These are phyloP conservation scores for Strobilomyces echinocephalus DNA, from an alignment of 768 basidiomycete genomes.

Conservation along the genomic window DNA sequence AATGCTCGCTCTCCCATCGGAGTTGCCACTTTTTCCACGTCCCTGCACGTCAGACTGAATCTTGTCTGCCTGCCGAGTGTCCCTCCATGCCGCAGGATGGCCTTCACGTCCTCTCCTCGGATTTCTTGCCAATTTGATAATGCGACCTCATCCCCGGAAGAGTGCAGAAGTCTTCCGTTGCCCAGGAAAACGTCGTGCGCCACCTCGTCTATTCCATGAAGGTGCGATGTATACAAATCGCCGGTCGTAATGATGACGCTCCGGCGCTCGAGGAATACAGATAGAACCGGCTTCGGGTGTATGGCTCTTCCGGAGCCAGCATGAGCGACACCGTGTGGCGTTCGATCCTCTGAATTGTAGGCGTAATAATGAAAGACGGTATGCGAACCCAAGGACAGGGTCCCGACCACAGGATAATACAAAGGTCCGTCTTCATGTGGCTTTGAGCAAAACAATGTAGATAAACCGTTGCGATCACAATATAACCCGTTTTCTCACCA, in stretches of 20 bases:
- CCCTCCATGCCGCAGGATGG: conserved; percentile 45
- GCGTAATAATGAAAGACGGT: conserved; percentile 78
- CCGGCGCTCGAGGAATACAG: conserved; percentile 78
- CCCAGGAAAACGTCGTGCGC: conserved; percentile 44
- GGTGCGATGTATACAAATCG: conserved; percentile 61
- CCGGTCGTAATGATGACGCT: conserved; percentile 76
- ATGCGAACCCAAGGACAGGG: conserved; percentile 85
- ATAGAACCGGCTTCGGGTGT: conserved; percentile 58
- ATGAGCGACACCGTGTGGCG: conserved; percentile 14
- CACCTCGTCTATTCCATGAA: conserved; percentile 76
- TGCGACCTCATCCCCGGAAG: conserved; percentile 27
- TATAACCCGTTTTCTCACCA: conserved; percentile 47
- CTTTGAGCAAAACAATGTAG: conserved; percentile 35
- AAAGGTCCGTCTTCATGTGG: conserved; percentile 91
- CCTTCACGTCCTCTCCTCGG: conserved; percentile 34
- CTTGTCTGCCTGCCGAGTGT: conserved; percentile 53
- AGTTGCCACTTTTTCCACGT: conserved; percentile 57
- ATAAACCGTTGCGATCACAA: conserved; percentile 3
- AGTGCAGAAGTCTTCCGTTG: conserved; percentile 15
- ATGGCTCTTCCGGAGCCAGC: conserved; percentile 45
- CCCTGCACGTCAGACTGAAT: conserved; percentile 84
- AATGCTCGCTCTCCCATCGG: not conserved
- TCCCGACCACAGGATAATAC: conserved; percentile 84
- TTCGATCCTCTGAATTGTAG: conserved; percentile 36
- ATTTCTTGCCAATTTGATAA: conserved; percentile 62